A percentile compares a stretch with the other conserved stretches of the same genome.
Evolutionary conservation across 2,329 filamentous ascomycete genomes (phyloP).

Genomic region (Sarocladium oryzae): DNA sequence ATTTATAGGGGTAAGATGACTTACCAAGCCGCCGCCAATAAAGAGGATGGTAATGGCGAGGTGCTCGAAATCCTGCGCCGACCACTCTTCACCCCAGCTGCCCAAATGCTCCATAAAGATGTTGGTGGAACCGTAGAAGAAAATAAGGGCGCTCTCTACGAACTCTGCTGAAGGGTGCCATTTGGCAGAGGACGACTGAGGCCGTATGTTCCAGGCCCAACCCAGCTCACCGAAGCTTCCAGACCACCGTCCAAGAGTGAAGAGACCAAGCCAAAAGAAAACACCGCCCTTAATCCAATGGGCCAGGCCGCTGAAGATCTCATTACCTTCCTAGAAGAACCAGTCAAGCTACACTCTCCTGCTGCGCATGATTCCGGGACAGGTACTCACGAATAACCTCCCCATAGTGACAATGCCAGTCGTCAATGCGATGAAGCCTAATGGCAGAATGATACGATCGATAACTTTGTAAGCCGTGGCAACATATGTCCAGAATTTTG

Average conservation of each 20-base stretch:
- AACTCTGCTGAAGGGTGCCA: conserved; percentile 82
- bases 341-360: not conserved
- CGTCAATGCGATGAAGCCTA: conserved; percentile 67
- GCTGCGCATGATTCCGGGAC: not conserved
- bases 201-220: conserved; percentile 92
- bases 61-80: conserved; percentile 78
- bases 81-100: conserved; percentile 65
- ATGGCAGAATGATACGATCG: conserved; percentile 69
- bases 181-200: conserved; percentile 37
- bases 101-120: conserved; percentile 88
- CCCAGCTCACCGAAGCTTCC: conserved; percentile 85
- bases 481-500: conserved; percentile 50
- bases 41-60: conserved; percentile 90
- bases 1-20: conserved; percentile 29
- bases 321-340: conserved; percentile 49
- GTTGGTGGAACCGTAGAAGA: conserved; percentile 81
- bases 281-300: conserved; percentile 94
- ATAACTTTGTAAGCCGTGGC: conserved; percentile 58
- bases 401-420: conserved; percentile 72
- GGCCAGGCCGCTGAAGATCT: conserved; percentile 77
- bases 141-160: conserved; percentile 82
- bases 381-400: conserved; percentile 69
- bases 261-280: conserved; percentile 86
- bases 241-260: conserved; percentile 84
- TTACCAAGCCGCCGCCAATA: conserved; percentile 81